Conservation (phyloP, 2,329 filamentous ascomycete species). For the Penicillium sp. region DNA sequence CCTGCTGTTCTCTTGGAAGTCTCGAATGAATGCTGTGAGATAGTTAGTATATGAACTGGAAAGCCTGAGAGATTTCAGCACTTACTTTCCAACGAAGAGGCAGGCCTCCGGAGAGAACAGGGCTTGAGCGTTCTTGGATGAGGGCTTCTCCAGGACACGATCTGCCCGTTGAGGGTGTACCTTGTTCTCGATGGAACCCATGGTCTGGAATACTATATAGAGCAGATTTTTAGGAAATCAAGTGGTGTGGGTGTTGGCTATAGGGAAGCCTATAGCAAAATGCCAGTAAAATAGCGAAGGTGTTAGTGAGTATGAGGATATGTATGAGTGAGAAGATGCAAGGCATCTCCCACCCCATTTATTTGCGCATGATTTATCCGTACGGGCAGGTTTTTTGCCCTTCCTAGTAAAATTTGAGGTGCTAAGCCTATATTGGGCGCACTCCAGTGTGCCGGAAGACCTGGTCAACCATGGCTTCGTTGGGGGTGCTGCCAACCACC, state of each 20-base stretch:
- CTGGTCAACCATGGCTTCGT: background rate
- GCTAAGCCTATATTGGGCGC: too few relatives aligned
- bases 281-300: background rate
- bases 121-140: conserved; percentile 41
- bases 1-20: conserved; percentile 31
- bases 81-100: conserved; percentile 47
- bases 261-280: background rate
- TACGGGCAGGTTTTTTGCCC: too few relatives aligned
- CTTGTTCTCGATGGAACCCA: conserved; percentile 1
- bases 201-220: conserved; percentile 7
- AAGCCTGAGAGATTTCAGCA: background rate
- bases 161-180: conserved; percentile 29
- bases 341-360: too few relatives aligned
- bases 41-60: conserved; percentile 7
- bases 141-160: conserved; percentile 30
- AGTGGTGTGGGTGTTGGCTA: background rate
- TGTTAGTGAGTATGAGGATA: too few relatives aligned
- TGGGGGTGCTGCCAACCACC: background rate
- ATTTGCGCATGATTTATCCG: too few relatives aligned
- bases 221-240: background rate
- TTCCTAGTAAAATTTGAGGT: too few relatives aligned
- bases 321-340: too few relatives aligned
- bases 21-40: conserved; percentile 32
- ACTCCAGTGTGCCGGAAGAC: background rate
- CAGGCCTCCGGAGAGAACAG: conserved; percentile 41